Conservation (phyloP, 176 grass and related monocot genomes). For the Aegilops longissima region DNA sequence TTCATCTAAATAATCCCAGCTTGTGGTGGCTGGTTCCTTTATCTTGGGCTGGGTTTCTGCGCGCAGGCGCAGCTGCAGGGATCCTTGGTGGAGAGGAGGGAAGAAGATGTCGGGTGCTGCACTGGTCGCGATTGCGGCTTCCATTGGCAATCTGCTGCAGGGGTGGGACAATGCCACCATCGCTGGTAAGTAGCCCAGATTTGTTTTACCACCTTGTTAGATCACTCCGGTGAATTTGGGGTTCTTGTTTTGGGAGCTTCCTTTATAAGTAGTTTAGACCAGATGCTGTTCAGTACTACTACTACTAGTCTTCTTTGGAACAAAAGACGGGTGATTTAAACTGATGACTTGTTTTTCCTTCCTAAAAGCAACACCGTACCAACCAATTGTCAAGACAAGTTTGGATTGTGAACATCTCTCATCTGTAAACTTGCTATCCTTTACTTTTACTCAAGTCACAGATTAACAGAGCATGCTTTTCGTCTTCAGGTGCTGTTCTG, state of each 20-base stretch:
- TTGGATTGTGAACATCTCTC: not conserved
- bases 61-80: not conserved
- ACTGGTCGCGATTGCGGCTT: conserved; percentile 68
- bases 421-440: conserved; percentile 24
- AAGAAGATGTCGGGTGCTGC: conserved; percentile 53
- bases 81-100: not conserved
- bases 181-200: conserved; percentile 47
- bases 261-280: not conserved
- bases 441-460: conserved; percentile 6
- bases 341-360: not conserved
- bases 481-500: conserved; percentile 65
- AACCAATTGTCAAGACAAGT: not conserved
- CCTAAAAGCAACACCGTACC: not conserved
- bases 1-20: not conserved
- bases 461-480: conserved; percentile 1
- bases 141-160: conserved; percentile 78
- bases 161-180: conserved; percentile 92
- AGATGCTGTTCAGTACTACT: not conserved
- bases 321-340: not conserved
- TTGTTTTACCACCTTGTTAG: not conserved
- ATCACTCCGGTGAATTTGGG: not conserved
- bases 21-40: not conserved
- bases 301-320: not conserved
- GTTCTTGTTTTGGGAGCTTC: not conserved
- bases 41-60: not conserved